Percentiles rank a stretch among this genome's conserved stretches.
phyloP scores from a whole-genome alignment of 176 grass and related monocot species.

The Urochloa ruziziensis region DNA sequence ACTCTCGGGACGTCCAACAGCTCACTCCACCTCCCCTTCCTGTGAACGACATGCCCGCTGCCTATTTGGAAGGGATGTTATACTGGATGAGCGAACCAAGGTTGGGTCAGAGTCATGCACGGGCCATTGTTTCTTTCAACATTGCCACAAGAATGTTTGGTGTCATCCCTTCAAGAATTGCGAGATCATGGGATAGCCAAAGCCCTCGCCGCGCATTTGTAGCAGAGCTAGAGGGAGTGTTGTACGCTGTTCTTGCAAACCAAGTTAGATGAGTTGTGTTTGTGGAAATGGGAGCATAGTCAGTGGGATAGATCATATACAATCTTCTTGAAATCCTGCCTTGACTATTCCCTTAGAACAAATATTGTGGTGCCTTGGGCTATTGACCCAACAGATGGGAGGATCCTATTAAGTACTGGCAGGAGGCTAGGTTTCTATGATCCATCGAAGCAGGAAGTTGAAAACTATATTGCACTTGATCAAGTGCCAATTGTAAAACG shows the following conservation, averaged over 20 bases:
- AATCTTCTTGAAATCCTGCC: background rate
- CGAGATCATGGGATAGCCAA: background rate
- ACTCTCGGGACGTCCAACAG: background rate
- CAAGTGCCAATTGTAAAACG: background rate
- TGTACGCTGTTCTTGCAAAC: constrained; percentile 2
- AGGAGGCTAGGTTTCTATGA: constrained; percentile 20
- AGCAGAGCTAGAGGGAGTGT: constrained; percentile 4
- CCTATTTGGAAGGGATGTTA: background rate
- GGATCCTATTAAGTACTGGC: constrained; percentile 1
- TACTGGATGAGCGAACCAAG: constrained; percentile 9
- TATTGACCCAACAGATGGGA: background rate
- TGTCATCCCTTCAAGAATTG: background rate
- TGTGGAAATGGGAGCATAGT: background rate
- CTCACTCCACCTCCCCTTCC: background rate
- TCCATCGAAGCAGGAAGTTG: background rate
- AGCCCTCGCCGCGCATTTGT: background rate
- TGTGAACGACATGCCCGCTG: background rate
- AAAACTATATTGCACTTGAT: background rate
- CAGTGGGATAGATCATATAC: background rate
- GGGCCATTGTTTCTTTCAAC: background rate
- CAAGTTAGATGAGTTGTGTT: too few species aligned
- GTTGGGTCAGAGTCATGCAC: background rate
- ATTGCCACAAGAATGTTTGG: background rate
- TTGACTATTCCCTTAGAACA: background rate
- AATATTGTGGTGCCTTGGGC: background rate